Evolutionary conservation across 192 early-diverging fungal species (phyloP), one percentile per base, ranked within the genome.

Genomic region (Dissophora ornata): DNA sequence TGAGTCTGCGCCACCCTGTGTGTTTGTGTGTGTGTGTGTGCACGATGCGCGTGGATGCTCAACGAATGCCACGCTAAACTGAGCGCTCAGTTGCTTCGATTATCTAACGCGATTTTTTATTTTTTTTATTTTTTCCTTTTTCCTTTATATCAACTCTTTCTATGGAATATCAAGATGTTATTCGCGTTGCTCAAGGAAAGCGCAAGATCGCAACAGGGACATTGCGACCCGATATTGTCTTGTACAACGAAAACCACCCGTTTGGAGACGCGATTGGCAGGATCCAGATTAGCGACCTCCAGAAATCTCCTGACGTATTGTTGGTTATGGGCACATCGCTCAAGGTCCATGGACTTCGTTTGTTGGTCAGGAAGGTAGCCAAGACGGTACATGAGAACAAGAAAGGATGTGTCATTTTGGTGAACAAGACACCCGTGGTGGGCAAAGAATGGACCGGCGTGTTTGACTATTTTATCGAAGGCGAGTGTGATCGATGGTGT

Each of bases 231-330:
- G 92, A 93, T 68, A 93, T 99, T 81, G 93, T 99, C 4, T 81
- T 99, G 7, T 99, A 99, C 85, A 96, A 97, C 67, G 97, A 99
- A 71, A 85, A 90, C 59, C 95, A 97, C 73, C 79, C 89, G 1
- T 65, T 87, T 57, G 94, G 92, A 5, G 89, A 91, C 15, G 68
- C 82, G 13, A 92, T 90, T 81, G 87, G 87, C 57, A 68, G 84
- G 51, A 79, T 90, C 44, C 83, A 85, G 32, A 36, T 79, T 30
- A 81, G 46, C 51, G 91, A 92, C 57, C 57, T 90, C 33, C 78
- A 83, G 57, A 82, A 65, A 53, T 81, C 81, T 13, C 90, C 92
- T 4, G 95, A 95, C 67, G 68, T 95, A 24, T 53, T 97, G 54
- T 82, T 97, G 32, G 90, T 97, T 28, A 93, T 97, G 89, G 95